Base-by-base conservation (phyloP, 805 yeast species). In the Naumovozyma dairenensis region DNA sequence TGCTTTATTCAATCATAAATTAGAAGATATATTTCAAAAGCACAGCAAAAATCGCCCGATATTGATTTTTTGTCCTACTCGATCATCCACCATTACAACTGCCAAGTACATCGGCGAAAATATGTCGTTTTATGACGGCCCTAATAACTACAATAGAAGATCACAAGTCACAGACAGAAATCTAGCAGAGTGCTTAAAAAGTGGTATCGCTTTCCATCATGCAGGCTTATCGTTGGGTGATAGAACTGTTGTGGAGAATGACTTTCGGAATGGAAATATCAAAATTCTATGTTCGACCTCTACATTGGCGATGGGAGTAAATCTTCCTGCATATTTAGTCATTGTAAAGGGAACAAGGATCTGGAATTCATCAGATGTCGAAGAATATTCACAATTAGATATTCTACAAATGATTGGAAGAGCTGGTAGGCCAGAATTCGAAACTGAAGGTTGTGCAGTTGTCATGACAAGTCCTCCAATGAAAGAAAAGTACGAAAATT, bases 371-470 rank as follows among this genome's bases (percentile, higher is more conserved):
- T 67, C 68, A 16, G 67, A 61, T 34, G 61, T 67, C 39, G 57
- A 55, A 22, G 80, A 75, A 37, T 74, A 74, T 46, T 62, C 74
- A 2, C 72, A 69, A 29, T 53, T 72, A 16, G 80, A 74, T 37
- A 54, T 74, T 20, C 49, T 71, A 27, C 80, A 76, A 42, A 76
- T 75, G 81, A 66, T 75, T 50, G 80, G 80, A 3, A 60, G 80
- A 44, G 80, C 80, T 3, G 80, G 81, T 3, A 61, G 80, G 31
- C 78, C 79, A 0, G 74, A 69, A 21, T 72, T 63, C 47, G 78
- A 73, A 43, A 61, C 59, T 3, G 65, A 64, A 22, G 71, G 66
- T 4, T 57, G 61, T 29, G 71, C 73, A 3, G 62, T 72, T 1
- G 62, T 73, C 12, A 55, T 72, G 60, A 73, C 79, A 1, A 60